These are phyloP conservation scores for Penicillium parvum DNA, from an alignment of 495 filamentous ascomycete genomes.

Conservation along the genomic window DNA sequence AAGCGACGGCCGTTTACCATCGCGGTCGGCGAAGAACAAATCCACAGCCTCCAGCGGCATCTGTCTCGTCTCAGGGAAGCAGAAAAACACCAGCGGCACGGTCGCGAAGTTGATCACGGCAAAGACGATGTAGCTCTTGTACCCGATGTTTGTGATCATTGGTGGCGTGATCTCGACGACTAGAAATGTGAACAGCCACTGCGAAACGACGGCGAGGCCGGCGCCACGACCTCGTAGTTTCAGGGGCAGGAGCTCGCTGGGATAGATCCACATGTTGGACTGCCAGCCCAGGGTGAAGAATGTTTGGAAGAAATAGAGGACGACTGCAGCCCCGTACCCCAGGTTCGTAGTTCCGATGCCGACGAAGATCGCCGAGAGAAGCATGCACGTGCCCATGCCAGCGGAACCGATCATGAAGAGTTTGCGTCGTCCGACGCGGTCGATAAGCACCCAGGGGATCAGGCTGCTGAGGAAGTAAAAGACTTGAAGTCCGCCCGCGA, in stretches of 20 bases:
- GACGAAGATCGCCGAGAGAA: slow-evolving; percentile 35
- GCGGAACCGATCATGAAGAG: slow-evolving; percentile 29
- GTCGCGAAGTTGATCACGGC: slow-evolving; percentile 22
- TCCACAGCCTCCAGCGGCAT: slow-evolving; percentile 11
- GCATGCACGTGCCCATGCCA: slow-evolving; percentile 25
- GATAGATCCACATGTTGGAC: slow-evolving; percentile 34
- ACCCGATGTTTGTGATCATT: slow-evolving; percentile 47
- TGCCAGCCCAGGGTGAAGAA: slow-evolving; percentile 17
- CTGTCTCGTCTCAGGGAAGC: slow-evolving; percentile 55
- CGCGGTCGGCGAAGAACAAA: slow-evolving; percentile 16
- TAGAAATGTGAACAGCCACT: slow-evolving; percentile 20
- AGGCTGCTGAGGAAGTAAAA: slow-evolving; percentile 25
- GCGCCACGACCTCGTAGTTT: slow-evolving; percentile 22
- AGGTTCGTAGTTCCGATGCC: slow-evolving; percentile 20
- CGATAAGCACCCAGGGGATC: slow-evolving; percentile 14
- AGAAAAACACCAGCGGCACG: slow-evolving; percentile 53
- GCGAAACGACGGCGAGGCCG: slow-evolving; percentile 3
- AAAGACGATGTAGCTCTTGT: slow-evolving; percentile 54
- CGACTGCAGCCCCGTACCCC: slow-evolving; percentile 22
- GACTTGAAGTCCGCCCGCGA: slow-evolving; percentile 39
- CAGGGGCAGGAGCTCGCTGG: slow-evolving; percentile 34
- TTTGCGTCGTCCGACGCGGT: slow-evolving; percentile 22
- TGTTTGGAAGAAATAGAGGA: slow-evolving; percentile 14
- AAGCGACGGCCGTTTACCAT: slow-evolving; percentile 14
- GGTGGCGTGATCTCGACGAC: slow-evolving; percentile 55